Evolutionary conservation across 257 asterid genomes (phyloP), one percentile per base, ranked within the genome.

Genomic region (Craterostigma plantagineum): DNA sequence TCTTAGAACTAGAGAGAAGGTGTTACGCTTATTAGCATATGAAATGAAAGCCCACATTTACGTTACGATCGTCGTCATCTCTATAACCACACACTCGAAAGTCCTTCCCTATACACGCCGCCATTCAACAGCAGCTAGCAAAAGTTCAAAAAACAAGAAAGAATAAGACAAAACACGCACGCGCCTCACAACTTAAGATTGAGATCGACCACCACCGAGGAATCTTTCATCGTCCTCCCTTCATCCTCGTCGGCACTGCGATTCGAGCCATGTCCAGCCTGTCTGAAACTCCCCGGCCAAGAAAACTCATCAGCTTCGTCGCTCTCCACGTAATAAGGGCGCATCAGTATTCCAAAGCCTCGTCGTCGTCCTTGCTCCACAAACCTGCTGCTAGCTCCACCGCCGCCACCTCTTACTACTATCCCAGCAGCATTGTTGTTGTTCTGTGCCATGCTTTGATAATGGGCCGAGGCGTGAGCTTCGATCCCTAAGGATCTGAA

Each of bases 241-340:
- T 35, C 52, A 35, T 34, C 54, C 47, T n/a, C n/a, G n/a, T n/a
- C n/a, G n/a, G n/a, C n/a, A n/a, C n/a, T n/a, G n/a, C n/a, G n/a
- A n/a, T n/a, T n/a, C n/a, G n/a, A n/a, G 8, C 67, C 54, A 34
- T 74, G n/a, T n/a, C n/a, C 81, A 12, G 71, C 54, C 52, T 73
- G 85, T 39, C 95, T 64, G 45, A 82, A 82, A 56, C 98, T 79
- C 33, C 95, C 92, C 0, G 98, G 98, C 93, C 93, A 82, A 10
- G 68, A 58, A 53, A 82, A 38, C 34, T 64, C 83, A 0, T 57
- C n/a, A n/a, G n/a, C 68, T 14, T 81, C 96, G 10, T 81, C 83
- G 0, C 60, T 67, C n/a, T 81, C 96, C 11, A 77, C 68, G 9
- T 72, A 79, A 38, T 67, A 82, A 65, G 73, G 72, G n/a, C n/a